Evolutionary conservation across 192 early-diverging fungal species (phyloP), one percentile per base, ranked within the genome.

Genomic region (Coemansia sp.): DNA sequence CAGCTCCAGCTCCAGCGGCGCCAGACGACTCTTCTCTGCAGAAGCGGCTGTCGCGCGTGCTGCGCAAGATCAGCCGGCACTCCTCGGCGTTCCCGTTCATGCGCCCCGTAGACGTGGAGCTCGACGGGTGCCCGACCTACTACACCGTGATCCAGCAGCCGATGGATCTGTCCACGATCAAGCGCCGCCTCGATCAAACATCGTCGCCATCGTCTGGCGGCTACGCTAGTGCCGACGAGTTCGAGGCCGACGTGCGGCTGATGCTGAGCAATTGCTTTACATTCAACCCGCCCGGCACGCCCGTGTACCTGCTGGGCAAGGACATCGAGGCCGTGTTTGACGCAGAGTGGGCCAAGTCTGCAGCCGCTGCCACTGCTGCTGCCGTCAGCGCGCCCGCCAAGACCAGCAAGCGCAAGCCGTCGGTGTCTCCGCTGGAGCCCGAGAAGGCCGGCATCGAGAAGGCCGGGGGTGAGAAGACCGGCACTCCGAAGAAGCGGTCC

Each of bases 251-350:
- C 65, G 43, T 88, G 23, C 68, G 81, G n/a, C 69, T 88, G 63
- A 88, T 91, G 85, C 80, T 90, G 11, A 70, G 61, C 21, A 91
- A 91, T 64, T 91, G 90, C 60, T 88, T 72, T 50, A 65, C 59
- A 1, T 96, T 91, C 59, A 96, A 96, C 75, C 87, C 87, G n/a
- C 76, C 84, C 0, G 76, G 76, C 52, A 90, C 88, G 6, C 85
- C 81, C 41, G 92, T 94, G 0, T 79, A 89, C 57, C 77, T 82
- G 10, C 85, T 90, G 79, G 87, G 89, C 13, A 68, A 85, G 59
- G 64, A 71, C 0, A 54, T 95, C 0, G 83, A 89, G 47, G 65
- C 71, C 0, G 67, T 60, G 16, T 92, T 91, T 73, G 81, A 90
- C 26, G n/a, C 71, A 10, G 74, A 81, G 67, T 76, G 86, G 84